Conservation (phyloP, 2,329 filamentous ascomycete species). For the Ceratocystis albifundus region DNA sequence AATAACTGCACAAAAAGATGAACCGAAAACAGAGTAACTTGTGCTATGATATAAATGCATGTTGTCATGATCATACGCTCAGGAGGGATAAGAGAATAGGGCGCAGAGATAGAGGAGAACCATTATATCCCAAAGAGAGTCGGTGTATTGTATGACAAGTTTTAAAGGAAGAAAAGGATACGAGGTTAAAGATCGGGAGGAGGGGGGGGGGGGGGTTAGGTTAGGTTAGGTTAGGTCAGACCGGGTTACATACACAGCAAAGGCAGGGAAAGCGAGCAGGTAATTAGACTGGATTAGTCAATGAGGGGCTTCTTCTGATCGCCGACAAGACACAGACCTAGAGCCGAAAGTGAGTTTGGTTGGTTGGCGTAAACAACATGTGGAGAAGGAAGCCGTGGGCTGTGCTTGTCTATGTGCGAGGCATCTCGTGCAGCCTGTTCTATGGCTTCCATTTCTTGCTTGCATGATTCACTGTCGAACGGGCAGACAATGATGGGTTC, state of each 20-base stretch:
- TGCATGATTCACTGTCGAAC: slow-evolving; percentile 87
- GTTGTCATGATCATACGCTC: slow-evolving; percentile 1
- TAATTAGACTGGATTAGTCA: slow-evolving; percentile 34
- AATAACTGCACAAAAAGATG: background rate
- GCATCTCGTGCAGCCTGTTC: slow-evolving; percentile 92
- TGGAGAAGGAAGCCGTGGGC: slow-evolving; percentile 84
- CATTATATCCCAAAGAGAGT: background rate
- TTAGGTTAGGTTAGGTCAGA: too few relatives aligned
- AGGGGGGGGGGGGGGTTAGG: too few relatives aligned
- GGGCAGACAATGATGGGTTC: slow-evolving; percentile 95
- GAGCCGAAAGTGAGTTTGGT: slow-evolving; percentile 48
- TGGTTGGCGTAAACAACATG: slow-evolving; percentile 73
- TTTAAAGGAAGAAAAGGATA: background rate
- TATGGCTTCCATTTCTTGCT: slow-evolving; percentile 97
- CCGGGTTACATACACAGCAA: background rate
- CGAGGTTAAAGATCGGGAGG: background rate
- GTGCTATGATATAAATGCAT: background rate
- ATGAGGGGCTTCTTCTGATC: slow-evolving; percentile 56
- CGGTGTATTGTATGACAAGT: background rate
- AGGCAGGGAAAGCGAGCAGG: background rate
- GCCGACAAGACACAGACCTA: slow-evolving; percentile 52
- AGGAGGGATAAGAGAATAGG: background rate
- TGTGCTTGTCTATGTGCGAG: slow-evolving; percentile 71
- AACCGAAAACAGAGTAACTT: background rate
- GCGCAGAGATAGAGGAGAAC: background rate